A percentile compares a stretch with the other conserved stretches of the same genome.
phyloP scores from a whole-genome alignment of 768 basidiomycete genomes.

The Macrolepiota albuminosa region DNA sequence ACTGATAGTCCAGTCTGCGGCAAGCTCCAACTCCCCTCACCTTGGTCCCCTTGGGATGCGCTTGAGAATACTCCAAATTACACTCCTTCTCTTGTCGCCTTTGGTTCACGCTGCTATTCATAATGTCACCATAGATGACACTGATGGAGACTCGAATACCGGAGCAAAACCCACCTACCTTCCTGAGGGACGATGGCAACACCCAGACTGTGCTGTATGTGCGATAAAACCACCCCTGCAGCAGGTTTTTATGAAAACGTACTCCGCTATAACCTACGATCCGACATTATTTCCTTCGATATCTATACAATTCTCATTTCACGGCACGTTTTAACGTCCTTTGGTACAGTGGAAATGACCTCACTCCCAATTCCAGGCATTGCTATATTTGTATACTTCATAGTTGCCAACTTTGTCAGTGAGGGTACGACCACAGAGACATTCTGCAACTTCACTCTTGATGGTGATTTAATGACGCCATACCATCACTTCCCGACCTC shows the following conservation, averaged over 20 bases:
- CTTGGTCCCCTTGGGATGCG: not conserved
- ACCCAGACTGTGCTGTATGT: slow-evolving; percentile 11
- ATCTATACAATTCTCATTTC: slow-evolving; percentile 15
- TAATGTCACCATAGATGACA: slow-evolving; percentile 22
- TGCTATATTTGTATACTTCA: slow-evolving; percentile 34
- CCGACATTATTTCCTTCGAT: slow-evolving; percentile 2
- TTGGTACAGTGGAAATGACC: not conserved
- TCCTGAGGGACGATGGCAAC: slow-evolving; percentile 17
- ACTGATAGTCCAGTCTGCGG: not conserved
- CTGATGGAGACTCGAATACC: slow-evolving; percentile 16
- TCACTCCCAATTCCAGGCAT: slow-evolving; percentile 20
- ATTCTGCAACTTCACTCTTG: slow-evolving; percentile 28
- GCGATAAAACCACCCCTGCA: slow-evolving; percentile 10
- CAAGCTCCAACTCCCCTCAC: not conserved
- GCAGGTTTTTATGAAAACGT: slow-evolving; percentile 13
- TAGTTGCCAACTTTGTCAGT: slow-evolving; percentile 26
- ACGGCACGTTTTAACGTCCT: slow-evolving; percentile 1
- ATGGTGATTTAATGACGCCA: slow-evolving; percentile 15
- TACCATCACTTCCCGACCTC: slow-evolving; percentile 25
- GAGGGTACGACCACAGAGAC: slow-evolving; percentile 19
- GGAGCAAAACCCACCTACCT: slow-evolving; percentile 13
- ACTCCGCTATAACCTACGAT: slow-evolving; percentile 17
- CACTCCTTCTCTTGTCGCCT: not conserved
- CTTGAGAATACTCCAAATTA: not conserved
- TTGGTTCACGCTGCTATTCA: not conserved